Conservation (phyloP, 2,329 filamentous ascomycete genomes). For the Fusarium chuoi region DNA sequence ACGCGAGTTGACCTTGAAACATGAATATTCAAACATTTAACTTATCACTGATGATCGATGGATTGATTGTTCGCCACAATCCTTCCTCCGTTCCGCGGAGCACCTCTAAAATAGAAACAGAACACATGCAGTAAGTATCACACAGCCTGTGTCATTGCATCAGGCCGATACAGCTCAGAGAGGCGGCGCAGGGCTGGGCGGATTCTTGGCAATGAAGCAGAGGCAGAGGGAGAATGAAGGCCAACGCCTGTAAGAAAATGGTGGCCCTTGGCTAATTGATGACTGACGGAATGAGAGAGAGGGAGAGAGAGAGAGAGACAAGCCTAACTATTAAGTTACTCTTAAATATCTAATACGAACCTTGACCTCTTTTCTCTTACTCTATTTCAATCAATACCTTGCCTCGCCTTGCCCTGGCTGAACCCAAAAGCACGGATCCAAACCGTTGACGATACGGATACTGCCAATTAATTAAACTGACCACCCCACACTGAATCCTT, state of each 20-base stretch:
- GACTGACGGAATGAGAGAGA: neutral
- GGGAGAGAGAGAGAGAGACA: neutral
- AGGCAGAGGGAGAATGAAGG: neutral
- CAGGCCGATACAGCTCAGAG: slow-evolving; percentile 20
- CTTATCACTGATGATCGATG: neutral
- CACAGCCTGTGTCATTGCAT: slow-evolving; percentile 6
- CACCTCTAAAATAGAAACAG: neutral
- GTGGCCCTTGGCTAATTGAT: slow-evolving; percentile 7
- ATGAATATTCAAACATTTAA: neutral
- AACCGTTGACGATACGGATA: slow-evolving; percentile 29
- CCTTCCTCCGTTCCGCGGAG: neutral
- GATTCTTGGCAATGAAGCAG: slow-evolving; percentile 24
- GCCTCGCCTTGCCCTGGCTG: neutral
- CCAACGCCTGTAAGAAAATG: slow-evolving; percentile 23
- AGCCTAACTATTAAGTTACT: neutral
- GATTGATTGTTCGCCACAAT: neutral
- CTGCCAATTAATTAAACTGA: slow-evolving; percentile 27
- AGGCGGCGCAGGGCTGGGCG: slow-evolving; percentile 33
- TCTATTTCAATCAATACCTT: neutral
- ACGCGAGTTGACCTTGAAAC: neutral
- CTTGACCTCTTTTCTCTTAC: neutral
- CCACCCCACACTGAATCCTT: slow-evolving; percentile 21
- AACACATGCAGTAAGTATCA: neutral
- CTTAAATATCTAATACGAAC: neutral
- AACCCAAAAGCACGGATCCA: slow-evolving; percentile 8